phyloP scores from a whole-genome alignment of 73 alveolate genomes.

The Paramecium primaurelia region DNA sequence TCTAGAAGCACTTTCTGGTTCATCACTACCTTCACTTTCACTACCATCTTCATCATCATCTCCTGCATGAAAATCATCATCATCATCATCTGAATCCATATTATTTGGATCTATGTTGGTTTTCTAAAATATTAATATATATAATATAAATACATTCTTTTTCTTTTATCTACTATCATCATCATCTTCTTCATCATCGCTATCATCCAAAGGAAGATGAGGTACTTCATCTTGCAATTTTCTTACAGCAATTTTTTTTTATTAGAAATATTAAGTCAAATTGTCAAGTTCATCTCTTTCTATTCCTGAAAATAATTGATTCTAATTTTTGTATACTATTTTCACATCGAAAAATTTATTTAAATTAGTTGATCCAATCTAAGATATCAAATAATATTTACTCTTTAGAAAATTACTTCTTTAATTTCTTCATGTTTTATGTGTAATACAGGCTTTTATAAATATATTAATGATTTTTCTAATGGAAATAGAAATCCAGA shows the following conservation, averaged over 20 bases:
- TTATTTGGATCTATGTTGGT: neutral
- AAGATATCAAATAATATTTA: neutral
- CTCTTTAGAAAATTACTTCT: neutral
- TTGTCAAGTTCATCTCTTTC: conserved; percentile 5
- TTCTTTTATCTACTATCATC: neutral
- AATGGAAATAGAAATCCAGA: neutral
- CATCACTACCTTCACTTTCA: conserved; percentile 25
- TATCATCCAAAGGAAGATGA: neutral
- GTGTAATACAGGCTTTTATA: neutral
- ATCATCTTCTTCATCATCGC: neutral
- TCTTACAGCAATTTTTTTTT: neutral
- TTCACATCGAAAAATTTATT: conserved; percentile 3
- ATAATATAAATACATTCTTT: neutral
- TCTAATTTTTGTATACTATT: neutral
- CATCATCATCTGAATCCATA: conserved; percentile 29
- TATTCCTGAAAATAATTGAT: neutral
- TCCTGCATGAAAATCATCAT: conserved; percentile 9
- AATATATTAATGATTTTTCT: neutral
- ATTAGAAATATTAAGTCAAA: neutral
- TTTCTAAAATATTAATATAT: neutral
- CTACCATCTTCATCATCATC: neutral
- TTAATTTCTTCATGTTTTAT: neutral
- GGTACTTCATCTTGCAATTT: neutral
- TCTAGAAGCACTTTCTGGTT: neutral
- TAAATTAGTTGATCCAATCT: neutral